Conservation (phyloP, 176 grass and related monocot species). For the Carex scoparia region DNA sequence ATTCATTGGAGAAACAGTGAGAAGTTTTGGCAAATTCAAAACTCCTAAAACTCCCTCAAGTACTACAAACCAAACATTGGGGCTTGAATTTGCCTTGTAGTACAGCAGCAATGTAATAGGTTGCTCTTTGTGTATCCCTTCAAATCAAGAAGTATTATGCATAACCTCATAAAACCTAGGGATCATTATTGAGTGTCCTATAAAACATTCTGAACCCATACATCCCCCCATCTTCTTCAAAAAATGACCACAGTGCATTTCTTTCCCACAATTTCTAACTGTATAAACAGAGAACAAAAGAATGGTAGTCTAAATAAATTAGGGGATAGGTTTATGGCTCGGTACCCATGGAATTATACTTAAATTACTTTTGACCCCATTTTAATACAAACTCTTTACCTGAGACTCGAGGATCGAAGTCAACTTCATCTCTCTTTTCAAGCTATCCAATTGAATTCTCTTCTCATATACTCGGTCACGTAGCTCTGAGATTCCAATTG, state of each 20-base stretch:
- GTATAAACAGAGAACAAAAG: neutral
- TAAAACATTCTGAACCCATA: neutral
- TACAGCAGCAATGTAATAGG: neutral
- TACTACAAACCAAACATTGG: neutral
- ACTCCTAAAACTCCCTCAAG: neutral
- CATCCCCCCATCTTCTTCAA: neutral
- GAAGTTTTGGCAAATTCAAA: neutral
- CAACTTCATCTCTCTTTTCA: conserved; percentile 40
- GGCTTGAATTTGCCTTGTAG: neutral
- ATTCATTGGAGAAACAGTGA: neutral
- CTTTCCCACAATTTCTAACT: neutral
- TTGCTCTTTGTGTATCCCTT: neutral
- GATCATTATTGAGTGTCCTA: neutral
- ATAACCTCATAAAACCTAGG: neutral
- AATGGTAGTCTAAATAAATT: neutral
- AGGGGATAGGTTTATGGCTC: neutral
- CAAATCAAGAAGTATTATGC: neutral
- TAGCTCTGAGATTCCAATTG: conserved; percentile 13
- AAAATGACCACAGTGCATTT: neutral
- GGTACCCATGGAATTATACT: neutral
- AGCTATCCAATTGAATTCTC: conserved; percentile 36
- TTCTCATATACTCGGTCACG: conserved; percentile 45
- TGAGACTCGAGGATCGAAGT: conserved; percentile 39
- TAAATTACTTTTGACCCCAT: neutral
- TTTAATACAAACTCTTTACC: conserved; percentile 34